These are phyloP conservation scores for Moringa oleifera DNA, from an alignment of 345 rosid species.

Conservation along the genomic window DNA sequence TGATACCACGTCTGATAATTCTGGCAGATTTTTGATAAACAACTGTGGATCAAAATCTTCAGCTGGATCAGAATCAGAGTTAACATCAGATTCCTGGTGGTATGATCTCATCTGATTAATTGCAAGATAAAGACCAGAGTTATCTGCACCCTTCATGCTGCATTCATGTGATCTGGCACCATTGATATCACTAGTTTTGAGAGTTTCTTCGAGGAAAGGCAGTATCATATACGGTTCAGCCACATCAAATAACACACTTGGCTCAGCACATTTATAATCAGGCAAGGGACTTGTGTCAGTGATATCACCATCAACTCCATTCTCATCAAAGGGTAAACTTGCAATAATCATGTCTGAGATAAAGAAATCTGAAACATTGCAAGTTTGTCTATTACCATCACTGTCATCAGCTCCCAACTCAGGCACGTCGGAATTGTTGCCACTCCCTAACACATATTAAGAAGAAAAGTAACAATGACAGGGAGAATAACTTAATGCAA, in stretches of 20 bases:
- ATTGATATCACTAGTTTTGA: slow-evolving; percentile 36
- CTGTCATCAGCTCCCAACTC: slow-evolving; percentile 30
- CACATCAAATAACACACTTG: slow-evolving; percentile 47
- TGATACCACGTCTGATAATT: slow-evolving; percentile 68
- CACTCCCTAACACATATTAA: slow-evolving; percentile 24
- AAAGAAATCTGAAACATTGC: slow-evolving; percentile 59
- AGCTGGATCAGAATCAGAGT: slow-evolving; percentile 43
- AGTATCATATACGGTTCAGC: slow-evolving; percentile 72
- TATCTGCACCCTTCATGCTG: slow-evolving; percentile 32
- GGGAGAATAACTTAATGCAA: no score
- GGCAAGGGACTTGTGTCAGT: slow-evolving; percentile 33
- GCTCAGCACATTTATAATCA: slow-evolving; percentile 57
- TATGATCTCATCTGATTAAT: slow-evolving; percentile 54
- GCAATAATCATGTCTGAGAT: slow-evolving; percentile 58
- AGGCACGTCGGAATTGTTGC: slow-evolving; percentile 18
- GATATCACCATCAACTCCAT: slow-evolving; percentile 25
- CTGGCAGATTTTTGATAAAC: slow-evolving; percentile 69
- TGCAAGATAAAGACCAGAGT: slow-evolving; percentile 51
- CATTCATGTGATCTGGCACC: slow-evolving; percentile 43
- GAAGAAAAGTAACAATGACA: background rate
- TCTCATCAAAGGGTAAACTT: slow-evolving; percentile 46
- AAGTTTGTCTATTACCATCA: slow-evolving; percentile 38
- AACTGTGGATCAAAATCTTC: slow-evolving; percentile 80
- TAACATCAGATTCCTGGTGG: slow-evolving; percentile 41
- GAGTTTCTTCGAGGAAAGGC: slow-evolving; percentile 69